Evolutionary conservation across 2,329 filamentous ascomycete genomes (phyloP), one percentile per base, ranked within the genome.

Genomic region (Helminthosporium solani): DNA sequence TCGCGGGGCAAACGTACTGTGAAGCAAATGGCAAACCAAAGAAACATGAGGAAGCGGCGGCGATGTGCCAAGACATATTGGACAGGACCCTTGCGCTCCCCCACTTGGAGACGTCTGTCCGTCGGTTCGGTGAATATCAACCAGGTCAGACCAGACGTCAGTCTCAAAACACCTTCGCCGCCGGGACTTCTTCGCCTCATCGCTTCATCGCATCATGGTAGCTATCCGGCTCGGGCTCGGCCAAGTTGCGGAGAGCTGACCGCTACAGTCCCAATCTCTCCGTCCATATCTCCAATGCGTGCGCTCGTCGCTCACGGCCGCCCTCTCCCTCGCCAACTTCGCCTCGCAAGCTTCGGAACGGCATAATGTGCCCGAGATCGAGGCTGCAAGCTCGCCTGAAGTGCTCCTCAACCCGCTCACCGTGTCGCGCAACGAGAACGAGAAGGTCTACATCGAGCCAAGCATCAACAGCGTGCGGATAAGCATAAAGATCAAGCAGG

Each of bases 401-500:
- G 86, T 97, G 50, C 81, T 99, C 18, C 79, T 99, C 50, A 95
- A 94, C 65, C 91, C 92, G 15, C 77, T 99, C 54, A 90, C 87
- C 21, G 84, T 99, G 59, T 87, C 92, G 53, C 85, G 94, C 55
- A 99, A 99, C 74, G 91, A 97, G 74, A 95, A 96, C 71, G 94
- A 99, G 80, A 86, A 88, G 61, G 92, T 99, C 58, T 78, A 96
- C 51, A 95, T 97, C 68, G 92, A 97, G 76, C 91, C 94, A 43
- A 94, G 88, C 71, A 87, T 97, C 76, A 99, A 99, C 81, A 95
- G 88, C 59, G 88, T 99, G 59, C 87, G 94, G 60, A 88, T 99
- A 66, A 96, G 90, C 81, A 95, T 99, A 77, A 90, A 92, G 79
- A 96, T 99, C 74, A 99, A 99, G 78, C 94, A 99, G 78, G 94